phyloP scores from a whole-genome alignment of 2,329 filamentous ascomycete genomes.

The Phoma herbarum region DNA sequence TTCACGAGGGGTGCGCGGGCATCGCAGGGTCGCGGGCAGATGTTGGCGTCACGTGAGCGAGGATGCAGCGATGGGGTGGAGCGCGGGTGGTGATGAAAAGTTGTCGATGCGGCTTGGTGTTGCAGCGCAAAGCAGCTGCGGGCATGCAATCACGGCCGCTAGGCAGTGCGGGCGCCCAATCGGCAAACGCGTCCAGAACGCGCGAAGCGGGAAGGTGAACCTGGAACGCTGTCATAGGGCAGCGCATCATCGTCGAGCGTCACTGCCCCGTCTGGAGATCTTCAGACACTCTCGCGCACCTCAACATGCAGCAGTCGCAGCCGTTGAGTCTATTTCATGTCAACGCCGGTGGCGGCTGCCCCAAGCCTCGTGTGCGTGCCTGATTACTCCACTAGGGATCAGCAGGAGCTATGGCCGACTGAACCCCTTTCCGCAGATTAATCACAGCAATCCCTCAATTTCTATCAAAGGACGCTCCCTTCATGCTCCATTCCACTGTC shows the following conservation, averaged over 20 bases:
- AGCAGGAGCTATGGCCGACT: constrained; percentile 17
- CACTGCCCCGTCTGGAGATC: neutral
- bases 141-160: constrained; percentile 6
- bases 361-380: constrained; percentile 5
- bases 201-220: constrained; percentile 5
- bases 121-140: constrained; percentile 10
- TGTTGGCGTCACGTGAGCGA: constrained; percentile 26
- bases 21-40: constrained; percentile 25
- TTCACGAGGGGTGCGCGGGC: constrained; percentile 34
- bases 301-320: constrained; percentile 1
- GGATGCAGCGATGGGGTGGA: constrained; percentile 30
- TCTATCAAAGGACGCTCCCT: constrained; percentile 32
- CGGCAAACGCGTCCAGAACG: constrained; percentile 18
- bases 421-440: constrained; percentile 22
- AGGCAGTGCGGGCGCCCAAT: constrained; percentile 25
- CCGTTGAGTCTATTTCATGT: too few species aligned
- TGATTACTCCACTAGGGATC: constrained; percentile 19
- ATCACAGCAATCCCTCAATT: constrained; percentile 11
- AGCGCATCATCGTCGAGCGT: neutral
- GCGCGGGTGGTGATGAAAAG: constrained; percentile 30
- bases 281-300: neutral
- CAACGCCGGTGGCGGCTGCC: constrained; percentile 1
- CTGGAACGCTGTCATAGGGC: constrained; percentile 4
- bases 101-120: constrained; percentile 26
- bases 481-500: constrained; percentile 38